Conservation (phyloP, 495 filamentous ascomycete genomes). For the Penicillium turbatum region DNA sequence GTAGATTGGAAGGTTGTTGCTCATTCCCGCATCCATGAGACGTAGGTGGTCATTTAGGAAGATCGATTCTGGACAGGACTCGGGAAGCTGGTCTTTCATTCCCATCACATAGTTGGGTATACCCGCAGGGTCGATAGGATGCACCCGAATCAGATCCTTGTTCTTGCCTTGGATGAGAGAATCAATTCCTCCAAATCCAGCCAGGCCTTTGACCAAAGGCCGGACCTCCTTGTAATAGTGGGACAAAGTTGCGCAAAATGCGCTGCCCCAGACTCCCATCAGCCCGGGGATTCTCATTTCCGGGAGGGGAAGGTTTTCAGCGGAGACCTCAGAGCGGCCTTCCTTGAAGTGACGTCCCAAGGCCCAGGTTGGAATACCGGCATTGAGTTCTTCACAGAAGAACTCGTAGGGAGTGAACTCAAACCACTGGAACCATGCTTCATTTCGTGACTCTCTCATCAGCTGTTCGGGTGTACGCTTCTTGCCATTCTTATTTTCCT, state of each 20-base stretch:
- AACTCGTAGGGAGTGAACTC: conserved; percentile 95
- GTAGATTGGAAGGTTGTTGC: conserved; percentile 94
- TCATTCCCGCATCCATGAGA: conserved; percentile 97
- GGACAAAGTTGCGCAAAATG: conserved; percentile 89
- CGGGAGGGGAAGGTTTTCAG: conserved; percentile 60
- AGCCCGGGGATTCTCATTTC: conserved; percentile 76
- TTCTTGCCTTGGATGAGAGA: conserved; percentile 78
- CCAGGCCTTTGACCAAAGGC: conserved; percentile 67
- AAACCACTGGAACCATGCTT: conserved; percentile 98
- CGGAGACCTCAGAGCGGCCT: conserved; percentile 57
- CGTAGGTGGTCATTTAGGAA: conserved; percentile 66
- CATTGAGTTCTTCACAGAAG: conserved; percentile 86
- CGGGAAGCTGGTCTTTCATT: conserved; percentile 68
- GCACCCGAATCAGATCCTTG: conserved; percentile 78
- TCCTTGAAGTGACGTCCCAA: conserved; percentile 76
- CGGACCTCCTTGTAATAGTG: conserved; percentile 95
- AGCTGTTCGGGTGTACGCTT: conserved; percentile 42
- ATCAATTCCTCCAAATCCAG: conserved; percentile 75
- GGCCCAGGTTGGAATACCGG: conserved; percentile 93
- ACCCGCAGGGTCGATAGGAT: conserved; percentile 83
- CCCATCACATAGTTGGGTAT: conserved; percentile 85
- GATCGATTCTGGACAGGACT: conserved; percentile 69
- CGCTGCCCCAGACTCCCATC: conserved; percentile 90
- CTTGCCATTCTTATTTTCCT: conserved; percentile 25
- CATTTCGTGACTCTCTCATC: conserved; percentile 61